A percentile compares a stretch with the other conserved stretches of the same genome.
phyloP scores from a whole-genome alignment of 1,139 yeast genomes.

The Taiozyma sp. region DNA sequence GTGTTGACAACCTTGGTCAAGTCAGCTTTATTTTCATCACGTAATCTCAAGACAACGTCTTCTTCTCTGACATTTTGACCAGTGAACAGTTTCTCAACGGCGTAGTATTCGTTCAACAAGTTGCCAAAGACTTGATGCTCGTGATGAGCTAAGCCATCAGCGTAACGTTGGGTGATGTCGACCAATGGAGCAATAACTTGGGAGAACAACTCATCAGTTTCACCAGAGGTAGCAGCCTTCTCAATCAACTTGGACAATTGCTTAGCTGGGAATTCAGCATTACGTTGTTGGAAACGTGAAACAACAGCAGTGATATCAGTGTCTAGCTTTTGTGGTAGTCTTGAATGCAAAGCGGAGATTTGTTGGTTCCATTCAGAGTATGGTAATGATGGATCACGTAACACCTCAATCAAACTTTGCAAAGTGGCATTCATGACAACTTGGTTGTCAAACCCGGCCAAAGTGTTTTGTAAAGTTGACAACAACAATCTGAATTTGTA shows the following conservation, averaged over 20 bases:
- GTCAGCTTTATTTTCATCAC: constrained; percentile 82
- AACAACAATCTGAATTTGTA: constrained; percentile 61
- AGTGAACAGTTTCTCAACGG: constrained; percentile 71
- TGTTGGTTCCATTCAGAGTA: constrained; percentile 87
- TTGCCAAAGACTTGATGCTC: constrained; percentile 72
- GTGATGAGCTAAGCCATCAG: constrained; percentile 75
- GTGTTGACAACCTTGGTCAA: constrained; percentile 64
- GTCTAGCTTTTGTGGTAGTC: constrained; percentile 77
- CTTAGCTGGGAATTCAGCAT: constrained; percentile 90
- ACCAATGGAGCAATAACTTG: constrained; percentile 68
- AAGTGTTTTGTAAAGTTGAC: constrained; percentile 64
- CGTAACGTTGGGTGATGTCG: constrained; percentile 63
- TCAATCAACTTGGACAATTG: constrained; percentile 54
- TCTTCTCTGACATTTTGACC: constrained; percentile 76
- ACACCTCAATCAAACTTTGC: constrained; percentile 60
- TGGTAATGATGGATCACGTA: constrained; percentile 80
- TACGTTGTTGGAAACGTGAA: constrained; percentile 61
- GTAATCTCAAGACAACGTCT: constrained; percentile 74
- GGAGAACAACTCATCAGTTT: constrained; percentile 44
- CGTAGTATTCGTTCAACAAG: constrained; percentile 65
- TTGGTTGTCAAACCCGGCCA: constrained; percentile 92
- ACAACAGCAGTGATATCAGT: constrained; percentile 57
- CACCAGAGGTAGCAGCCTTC: constrained; percentile 36
- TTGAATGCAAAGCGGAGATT: constrained; percentile 85
- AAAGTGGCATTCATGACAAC: constrained; percentile 84